A percentile compares a stretch with the other conserved stretches of the same genome.
Evolutionary conservation across 73 alveolate species (phyloP).

Genomic region (Paramecium primaurelia): DNA sequence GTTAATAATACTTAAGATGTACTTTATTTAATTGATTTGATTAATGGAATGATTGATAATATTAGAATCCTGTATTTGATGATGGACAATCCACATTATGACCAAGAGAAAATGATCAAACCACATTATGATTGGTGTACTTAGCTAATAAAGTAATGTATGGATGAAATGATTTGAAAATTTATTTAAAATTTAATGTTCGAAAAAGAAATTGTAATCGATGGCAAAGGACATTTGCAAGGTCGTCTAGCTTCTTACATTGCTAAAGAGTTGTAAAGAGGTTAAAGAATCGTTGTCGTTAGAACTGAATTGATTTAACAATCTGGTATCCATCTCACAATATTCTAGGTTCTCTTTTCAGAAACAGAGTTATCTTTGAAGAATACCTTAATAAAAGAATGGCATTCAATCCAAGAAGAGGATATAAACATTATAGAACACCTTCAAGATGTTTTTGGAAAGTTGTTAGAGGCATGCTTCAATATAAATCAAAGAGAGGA

Average conservation of each 20-base stretch:
- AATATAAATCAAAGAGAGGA: slow-evolving; percentile 97
- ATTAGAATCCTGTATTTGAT: background rate
- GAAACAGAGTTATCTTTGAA: slow-evolving; percentile 64
- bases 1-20: background rate
- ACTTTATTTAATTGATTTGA: background rate
- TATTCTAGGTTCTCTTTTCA: slow-evolving; percentile 52
- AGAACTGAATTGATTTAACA: slow-evolving; percentile 84
- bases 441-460: slow-evolving; percentile 98
- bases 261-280: slow-evolving; percentile 95
- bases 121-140: slow-evolving; percentile 3
- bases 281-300: slow-evolving; percentile 93
- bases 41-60: background rate
- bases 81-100: background rate
- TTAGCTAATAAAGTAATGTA: background rate
- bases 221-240: slow-evolving; percentile 97
- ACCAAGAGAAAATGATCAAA: background rate
- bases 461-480: slow-evolving; percentile 86
- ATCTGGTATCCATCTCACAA: slow-evolving; percentile 58
- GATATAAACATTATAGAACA: slow-evolving; percentile 94
- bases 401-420: slow-evolving; percentile 97
- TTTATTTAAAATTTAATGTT: slow-evolving; percentile 72
- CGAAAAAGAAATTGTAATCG: slow-evolving; percentile 93
- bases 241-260: slow-evolving; percentile 98
- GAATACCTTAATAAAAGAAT: slow-evolving; percentile 91
- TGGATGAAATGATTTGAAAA: slow-evolving; percentile 26